Conservation (phyloP, 2,329 filamentous ascomycete genomes). For the Daldinia eschscholtzii region DNA sequence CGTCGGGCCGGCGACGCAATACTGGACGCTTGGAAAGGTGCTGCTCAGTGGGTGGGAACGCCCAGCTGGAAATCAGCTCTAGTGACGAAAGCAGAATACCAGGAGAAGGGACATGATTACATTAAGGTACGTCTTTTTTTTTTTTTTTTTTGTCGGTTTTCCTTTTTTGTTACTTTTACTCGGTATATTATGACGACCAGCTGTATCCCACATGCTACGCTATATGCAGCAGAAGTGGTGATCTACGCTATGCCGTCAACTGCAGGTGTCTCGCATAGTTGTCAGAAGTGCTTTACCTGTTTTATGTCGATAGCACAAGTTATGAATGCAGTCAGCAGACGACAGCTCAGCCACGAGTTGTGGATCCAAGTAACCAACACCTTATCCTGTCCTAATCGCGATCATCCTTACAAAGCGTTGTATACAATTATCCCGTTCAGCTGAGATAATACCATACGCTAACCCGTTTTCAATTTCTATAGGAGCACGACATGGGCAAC, state of each 20-base stretch:
- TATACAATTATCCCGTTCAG: slow-evolving; percentile 11
- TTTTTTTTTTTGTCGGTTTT: slow-evolving; percentile 7
- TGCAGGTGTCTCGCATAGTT: not conserved
- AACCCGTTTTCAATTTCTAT: slow-evolving; percentile 19
- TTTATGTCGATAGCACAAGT: not conserved
- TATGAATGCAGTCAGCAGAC: not conserved
- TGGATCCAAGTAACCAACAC: slow-evolving; percentile 9
- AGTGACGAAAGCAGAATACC: slow-evolving; percentile 84
- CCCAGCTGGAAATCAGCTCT: slow-evolving; percentile 72
- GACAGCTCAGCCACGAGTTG: slow-evolving; percentile 17
- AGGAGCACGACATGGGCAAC: slow-evolving; percentile 78
- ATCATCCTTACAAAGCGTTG: slow-evolving; percentile 1
- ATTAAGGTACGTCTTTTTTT: slow-evolving; percentile 74
- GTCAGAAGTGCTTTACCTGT: slow-evolving; percentile 21
- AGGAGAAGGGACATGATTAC: slow-evolving; percentile 94
- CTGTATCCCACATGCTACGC: not conserved
- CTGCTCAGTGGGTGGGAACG: slow-evolving; percentile 83
- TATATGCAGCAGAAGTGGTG: not conserved
- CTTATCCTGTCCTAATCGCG: not conserved
- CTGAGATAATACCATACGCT: slow-evolving; percentile 6
- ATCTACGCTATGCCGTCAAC: slow-evolving; percentile 7
- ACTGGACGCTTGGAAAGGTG: slow-evolving; percentile 93
- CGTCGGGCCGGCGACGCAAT: slow-evolving; percentile 81
- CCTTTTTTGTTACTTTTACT: slow-evolving; percentile 15
- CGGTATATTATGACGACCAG: not conserved